phyloP scores from a whole-genome alignment of 2,329 filamentous ascomycete species.

The Fusarium circinatum region DNA sequence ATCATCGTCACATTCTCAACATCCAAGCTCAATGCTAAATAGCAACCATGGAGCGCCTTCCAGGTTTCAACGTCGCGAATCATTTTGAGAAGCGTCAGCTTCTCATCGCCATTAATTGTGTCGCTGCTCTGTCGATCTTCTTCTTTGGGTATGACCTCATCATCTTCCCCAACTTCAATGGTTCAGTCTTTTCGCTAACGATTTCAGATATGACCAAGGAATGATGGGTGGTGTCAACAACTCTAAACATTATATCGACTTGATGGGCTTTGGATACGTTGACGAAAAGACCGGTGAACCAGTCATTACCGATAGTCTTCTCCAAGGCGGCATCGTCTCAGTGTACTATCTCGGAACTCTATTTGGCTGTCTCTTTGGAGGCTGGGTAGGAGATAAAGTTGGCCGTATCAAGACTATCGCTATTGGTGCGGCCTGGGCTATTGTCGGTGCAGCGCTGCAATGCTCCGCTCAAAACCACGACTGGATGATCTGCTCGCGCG shows the following conservation, averaged over 20 bases:
- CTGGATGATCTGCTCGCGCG: slow-evolving; percentile 47
- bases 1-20: not conserved
- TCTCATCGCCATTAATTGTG: slow-evolving; percentile 39
- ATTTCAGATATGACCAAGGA: slow-evolving; percentile 21
- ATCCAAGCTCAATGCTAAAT: not conserved
- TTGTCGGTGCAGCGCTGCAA: slow-evolving; percentile 24
- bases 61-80: slow-evolving; percentile 31
- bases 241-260: slow-evolving; percentile 27
- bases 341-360: slow-evolving; percentile 41
- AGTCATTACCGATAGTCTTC: slow-evolving; percentile 30
- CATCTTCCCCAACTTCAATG: accelerated
- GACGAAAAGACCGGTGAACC: slow-evolving; percentile 31
- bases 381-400: slow-evolving; percentile 34
- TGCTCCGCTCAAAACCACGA: slow-evolving; percentile 28
- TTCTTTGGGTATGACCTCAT: slow-evolving; percentile 39
- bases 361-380: slow-evolving; percentile 32
- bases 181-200: not conserved
- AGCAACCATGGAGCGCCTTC: slow-evolving; percentile 27
- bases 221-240: slow-evolving; percentile 41
- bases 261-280: slow-evolving; percentile 40
- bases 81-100: slow-evolving; percentile 40
- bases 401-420: slow-evolving; percentile 36
- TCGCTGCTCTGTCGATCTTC: slow-evolving; percentile 40
- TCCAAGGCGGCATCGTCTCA: slow-evolving; percentile 40
- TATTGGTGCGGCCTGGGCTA: slow-evolving; percentile 27